Percentiles rank a stretch among this genome's conserved stretches.
These are phyloP conservation scores for Amaranthus cruentus DNA, from an alignment of 148 eudicot genomes.

Conservation along the genomic window DNA sequence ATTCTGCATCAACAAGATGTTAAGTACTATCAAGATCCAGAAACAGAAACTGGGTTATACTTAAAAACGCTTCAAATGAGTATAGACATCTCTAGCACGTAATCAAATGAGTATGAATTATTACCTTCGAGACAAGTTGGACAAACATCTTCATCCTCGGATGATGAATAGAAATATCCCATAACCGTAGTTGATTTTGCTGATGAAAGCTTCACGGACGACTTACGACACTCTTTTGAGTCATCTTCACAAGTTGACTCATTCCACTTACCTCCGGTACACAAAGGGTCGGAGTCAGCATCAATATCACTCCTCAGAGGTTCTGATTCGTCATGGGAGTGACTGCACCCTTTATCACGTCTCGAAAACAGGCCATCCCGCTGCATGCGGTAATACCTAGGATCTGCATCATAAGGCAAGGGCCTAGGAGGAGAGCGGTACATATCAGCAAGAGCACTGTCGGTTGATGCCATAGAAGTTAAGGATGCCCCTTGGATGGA, in stretches of 20 bases:
- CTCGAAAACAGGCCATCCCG: constrained; percentile 73
- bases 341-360: constrained; percentile 78
- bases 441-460: constrained; percentile 60
- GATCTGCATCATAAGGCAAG: constrained; percentile 78
- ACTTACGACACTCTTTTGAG: constrained; percentile 51
- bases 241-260: constrained; percentile 55
- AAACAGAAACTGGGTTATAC: not conserved
- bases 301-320: constrained; percentile 62
- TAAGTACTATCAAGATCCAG: constrained; percentile 6
- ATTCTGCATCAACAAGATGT: constrained; percentile 49
- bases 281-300: constrained; percentile 52
- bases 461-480: constrained; percentile 48
- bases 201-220: constrained; percentile 52
- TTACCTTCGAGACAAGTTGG: constrained; percentile 96
- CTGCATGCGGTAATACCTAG: constrained; percentile 57
- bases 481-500: constrained; percentile 66
- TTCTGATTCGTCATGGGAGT: constrained; percentile 68
- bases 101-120: not conserved
- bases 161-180: constrained; percentile 63
- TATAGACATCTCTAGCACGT: not conserved
- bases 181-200: constrained; percentile 42
- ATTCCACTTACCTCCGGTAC: constrained; percentile 55
- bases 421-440: constrained; percentile 89
- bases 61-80: not conserved
- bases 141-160: constrained; percentile 93